Evolutionary conservation across 345 rosid genomes (phyloP).

Genomic region (Populus pruinosa): DNA sequence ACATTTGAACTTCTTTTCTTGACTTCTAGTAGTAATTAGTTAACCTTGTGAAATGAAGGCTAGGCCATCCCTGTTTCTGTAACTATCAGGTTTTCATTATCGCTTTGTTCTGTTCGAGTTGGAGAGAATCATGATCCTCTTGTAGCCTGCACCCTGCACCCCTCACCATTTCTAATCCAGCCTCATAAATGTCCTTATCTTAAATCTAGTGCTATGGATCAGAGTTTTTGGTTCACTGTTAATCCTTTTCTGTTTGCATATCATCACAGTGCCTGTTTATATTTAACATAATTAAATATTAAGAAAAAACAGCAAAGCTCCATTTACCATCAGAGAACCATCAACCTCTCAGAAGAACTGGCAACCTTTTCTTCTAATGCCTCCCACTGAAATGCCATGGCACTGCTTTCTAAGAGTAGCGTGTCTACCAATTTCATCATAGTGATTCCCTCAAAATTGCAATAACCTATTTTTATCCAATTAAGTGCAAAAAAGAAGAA

Average conservation of each 20-base stretch:
- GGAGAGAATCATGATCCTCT: background rate
- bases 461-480: background rate
- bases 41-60: background rate
- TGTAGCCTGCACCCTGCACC: background rate
- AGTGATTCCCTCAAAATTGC: background rate
- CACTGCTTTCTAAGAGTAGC: conserved; percentile 13
- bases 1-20: background rate
- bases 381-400: conserved; percentile 12
- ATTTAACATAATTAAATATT: background rate
- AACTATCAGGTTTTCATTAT: background rate
- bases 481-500: background rate
- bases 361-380: background rate
- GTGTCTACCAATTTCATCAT: conserved; percentile 7
- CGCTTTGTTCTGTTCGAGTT: background rate
- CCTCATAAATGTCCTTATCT: background rate
- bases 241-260: background rate
- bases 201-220: background rate
- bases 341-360: background rate
- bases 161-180: background rate
- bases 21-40: background rate
- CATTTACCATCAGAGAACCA: background rate
- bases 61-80: background rate
- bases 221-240: background rate
- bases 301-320: background rate
- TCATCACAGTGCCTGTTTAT: background rate